Base-by-base conservation (phyloP, 2,329 filamentous ascomycete species). In the Hawksworthiomyces lignivorus region DNA sequence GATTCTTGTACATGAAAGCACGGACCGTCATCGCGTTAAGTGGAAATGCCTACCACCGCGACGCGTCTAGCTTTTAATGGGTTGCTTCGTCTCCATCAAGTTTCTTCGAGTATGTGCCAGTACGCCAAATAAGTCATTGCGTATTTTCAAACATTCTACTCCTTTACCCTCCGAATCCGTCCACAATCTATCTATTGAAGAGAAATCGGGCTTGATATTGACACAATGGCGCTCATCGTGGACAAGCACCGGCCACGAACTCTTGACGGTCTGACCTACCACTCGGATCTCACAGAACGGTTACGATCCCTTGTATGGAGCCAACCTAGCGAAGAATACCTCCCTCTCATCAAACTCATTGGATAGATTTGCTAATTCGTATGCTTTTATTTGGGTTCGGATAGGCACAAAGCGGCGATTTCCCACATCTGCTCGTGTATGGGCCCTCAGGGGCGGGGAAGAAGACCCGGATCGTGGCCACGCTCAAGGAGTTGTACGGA, bases 381-480 rank as follows among this genome's bases (percentile, higher is more conserved):
- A 18, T 28, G 9, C 1, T 10, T 20, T 7, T 27, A 4, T 11
- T 18, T 41, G 47, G 5, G 4, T 15, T 8, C 20, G 15, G 8
- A 21, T 53, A 95, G 89, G 92, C 92, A 41, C 87, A 94, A 76
- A 94, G 85, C 65, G 88, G 90, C 54, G 94, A 98, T 62, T 98
- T 98, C 60, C 92, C 92, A 37, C 94, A 98, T 66, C 80, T 98
- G 35, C 84, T 98, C 48, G 86, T 98, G 50, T 98, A 97, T 60
- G 92, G 92, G 0, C 92, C 92, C 1, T 96, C 90, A 0, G 92
- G 92, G 26, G 92, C 92, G 5, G 92, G 92, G 52, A 98, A 98
- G 64, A 98, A 98, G 67, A 98, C 92, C 2, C 82, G 92, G 32
- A 94, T 97, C 52, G 87, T 96, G 15, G 89, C 92, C 14, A 97